These are phyloP conservation scores for Mucor lusitanicus DNA, from an alignment of 371 early-diverging fungal genomes.

Conservation along the genomic window DNA sequence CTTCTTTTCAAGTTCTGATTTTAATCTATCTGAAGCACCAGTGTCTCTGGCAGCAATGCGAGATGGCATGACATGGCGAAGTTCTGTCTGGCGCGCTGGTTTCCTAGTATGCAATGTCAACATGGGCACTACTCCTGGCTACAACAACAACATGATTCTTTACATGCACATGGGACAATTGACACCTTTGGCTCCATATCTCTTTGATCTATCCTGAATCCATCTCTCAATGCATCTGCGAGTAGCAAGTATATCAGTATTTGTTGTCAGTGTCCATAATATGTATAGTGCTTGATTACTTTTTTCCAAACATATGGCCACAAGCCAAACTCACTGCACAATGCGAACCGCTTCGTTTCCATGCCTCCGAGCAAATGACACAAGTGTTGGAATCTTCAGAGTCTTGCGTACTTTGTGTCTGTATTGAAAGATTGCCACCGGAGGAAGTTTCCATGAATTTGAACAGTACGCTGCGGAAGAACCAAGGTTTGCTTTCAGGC, in stretches of 20 bases:
- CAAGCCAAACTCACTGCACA: slow-evolving; percentile 21
- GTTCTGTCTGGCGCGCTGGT: not conserved
- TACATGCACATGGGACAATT: slow-evolving; percentile 25
- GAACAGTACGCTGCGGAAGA: not conserved
- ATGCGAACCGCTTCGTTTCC: slow-evolving; percentile 17
- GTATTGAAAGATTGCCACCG: not conserved
- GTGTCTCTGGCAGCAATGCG: slow-evolving; percentile 15
- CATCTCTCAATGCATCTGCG: slow-evolving; percentile 22
- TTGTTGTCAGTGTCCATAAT: not conserved
- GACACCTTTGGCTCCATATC: not conserved
- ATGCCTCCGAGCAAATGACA: slow-evolving; percentile 20
- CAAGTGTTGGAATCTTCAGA: slow-evolving; percentile 10
- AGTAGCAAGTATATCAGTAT: not conserved
- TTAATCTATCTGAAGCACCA: not conserved
- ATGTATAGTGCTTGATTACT: slow-evolving; percentile 3
- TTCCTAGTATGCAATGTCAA: not conserved
- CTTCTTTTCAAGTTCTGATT: slow-evolving; percentile 9
- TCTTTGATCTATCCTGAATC: slow-evolving; percentile 2
- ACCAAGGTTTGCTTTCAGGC: not conserved
- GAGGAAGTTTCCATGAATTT: not conserved
- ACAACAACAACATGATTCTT: not conserved
- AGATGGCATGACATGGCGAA: slow-evolving; percentile 7
- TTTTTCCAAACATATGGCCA: slow-evolving; percentile 30
- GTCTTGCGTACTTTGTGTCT: not conserved
- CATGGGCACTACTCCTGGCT: not conserved